These are phyloP conservation scores for Rhynchospora tenuis DNA, from an alignment of 176 grass and related monocot species.

Conservation along the genomic window DNA sequence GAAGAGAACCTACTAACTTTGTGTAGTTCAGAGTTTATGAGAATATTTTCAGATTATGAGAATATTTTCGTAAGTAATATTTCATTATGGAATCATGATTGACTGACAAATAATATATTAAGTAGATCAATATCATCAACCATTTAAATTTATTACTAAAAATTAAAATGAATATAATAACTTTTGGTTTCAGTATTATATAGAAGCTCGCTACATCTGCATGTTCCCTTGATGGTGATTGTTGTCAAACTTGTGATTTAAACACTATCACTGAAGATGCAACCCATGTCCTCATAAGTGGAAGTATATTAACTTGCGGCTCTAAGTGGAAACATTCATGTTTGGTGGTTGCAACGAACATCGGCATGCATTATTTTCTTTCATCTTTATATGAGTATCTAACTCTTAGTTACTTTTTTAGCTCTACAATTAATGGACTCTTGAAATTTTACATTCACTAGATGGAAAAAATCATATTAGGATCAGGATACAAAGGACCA, in stretches of 20 bases:
- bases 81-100: too few relatives aligned
- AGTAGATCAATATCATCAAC: neutral
- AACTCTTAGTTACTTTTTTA: neutral
- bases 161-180: neutral
- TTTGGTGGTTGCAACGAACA: slow-evolving; percentile 17
- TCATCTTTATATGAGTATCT: neutral
- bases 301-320: neutral
- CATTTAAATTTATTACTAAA: neutral
- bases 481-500: neutral
- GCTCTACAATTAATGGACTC: neutral
- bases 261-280: neutral
- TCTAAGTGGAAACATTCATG: neutral
- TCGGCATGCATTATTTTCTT: neutral
- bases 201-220: neutral
- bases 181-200: neutral
- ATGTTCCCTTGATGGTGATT: neutral
- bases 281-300: neutral
- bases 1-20: too few relatives aligned
- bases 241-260: neutral
- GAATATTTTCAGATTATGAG: too few relatives aligned
- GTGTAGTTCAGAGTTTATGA: too few relatives aligned
- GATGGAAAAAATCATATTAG: neutral
- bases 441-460: neutral
- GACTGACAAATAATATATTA: neutral
- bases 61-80: too few relatives aligned